Conservation (phyloP, 306 rosid species). For the Ammopiptanthus mongolicus region DNA sequence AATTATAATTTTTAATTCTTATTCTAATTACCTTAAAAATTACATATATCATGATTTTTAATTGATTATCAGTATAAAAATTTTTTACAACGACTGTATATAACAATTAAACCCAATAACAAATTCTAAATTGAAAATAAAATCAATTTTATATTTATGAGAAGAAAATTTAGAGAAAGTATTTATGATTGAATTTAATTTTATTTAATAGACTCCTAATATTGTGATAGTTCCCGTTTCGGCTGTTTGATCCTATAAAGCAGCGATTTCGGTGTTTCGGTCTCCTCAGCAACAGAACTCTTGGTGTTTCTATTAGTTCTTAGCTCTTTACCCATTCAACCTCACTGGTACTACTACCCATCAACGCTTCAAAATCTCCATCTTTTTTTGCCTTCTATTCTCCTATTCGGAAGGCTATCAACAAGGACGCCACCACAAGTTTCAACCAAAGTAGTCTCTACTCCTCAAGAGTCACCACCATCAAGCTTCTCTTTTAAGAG, state of each 20-base stretch:
- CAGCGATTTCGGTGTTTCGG: conserved; percentile 47
- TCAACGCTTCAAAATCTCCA: conserved; percentile 20
- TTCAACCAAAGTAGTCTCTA: conserved; percentile 29
- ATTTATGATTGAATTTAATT: not conserved
- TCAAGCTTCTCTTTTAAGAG: not conserved
- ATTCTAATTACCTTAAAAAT: no score
- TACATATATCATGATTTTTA: no score
- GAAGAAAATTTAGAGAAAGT: not conserved
- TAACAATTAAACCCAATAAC: no score
- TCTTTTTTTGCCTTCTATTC: not conserved
- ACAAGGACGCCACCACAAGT: no score
- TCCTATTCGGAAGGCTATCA: no score
- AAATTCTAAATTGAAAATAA: no score
- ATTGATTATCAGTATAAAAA: no score
- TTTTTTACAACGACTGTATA: no score
- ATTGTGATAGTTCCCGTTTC: conserved; percentile 32
- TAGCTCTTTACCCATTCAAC: conserved; percentile 19
- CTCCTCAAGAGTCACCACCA: not conserved
- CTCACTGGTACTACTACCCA: not conserved
- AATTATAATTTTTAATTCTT: no score
- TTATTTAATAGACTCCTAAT: not conserved
- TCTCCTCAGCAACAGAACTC: conserved; percentile 27
- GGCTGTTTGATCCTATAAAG: conserved; percentile 74
- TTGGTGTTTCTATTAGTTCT: not conserved
- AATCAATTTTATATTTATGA: not conserved